These are phyloP conservation scores for Margaritispora aquatica DNA, from an alignment of 495 filamentous ascomycete species.

Conservation along the genomic window DNA sequence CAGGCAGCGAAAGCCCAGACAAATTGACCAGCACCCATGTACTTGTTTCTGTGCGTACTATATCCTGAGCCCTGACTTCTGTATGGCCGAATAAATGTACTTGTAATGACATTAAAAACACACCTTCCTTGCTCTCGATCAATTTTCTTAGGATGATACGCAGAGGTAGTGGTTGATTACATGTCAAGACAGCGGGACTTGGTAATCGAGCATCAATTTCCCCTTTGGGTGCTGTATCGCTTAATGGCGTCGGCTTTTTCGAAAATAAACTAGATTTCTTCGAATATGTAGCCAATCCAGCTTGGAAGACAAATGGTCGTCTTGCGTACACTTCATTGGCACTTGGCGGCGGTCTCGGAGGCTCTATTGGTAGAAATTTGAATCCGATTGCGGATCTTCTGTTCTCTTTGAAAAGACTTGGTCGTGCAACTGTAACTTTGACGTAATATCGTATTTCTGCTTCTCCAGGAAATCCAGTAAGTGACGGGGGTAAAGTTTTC, in stretches of 20 bases:
- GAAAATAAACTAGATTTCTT: conserved; percentile 38
- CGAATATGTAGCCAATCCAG: conserved; percentile 18
- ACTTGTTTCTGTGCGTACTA: conserved; percentile 55
- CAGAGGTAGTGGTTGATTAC: conserved; percentile 77
- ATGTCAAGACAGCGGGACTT: conserved; percentile 82
- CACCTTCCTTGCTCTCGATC: conserved; percentile 51
- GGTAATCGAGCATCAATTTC: conserved; percentile 78
- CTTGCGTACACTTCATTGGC: conserved; percentile 79
- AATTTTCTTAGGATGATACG: conserved; percentile 71
- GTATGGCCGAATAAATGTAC: conserved; percentile 78
- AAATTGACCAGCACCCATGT: conserved; percentile 65
- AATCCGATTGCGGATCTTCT: conserved; percentile 55
- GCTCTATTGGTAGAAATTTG: conserved; percentile 90
- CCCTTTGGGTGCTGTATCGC: conserved; percentile 32
- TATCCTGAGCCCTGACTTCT: conserved; percentile 65
- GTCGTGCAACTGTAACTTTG: conserved; percentile 82
- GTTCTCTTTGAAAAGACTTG: conserved; percentile 81
- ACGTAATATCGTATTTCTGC: conserved; percentile 91
- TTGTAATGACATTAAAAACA: conserved; percentile 74
- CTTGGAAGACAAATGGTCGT: conserved; percentile 68
- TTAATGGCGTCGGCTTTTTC: conserved; percentile 9
- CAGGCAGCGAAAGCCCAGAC: conserved; percentile 56
- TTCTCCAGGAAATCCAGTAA: conserved; percentile 71
- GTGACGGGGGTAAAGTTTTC: conserved; percentile 79
- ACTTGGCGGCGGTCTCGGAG: conserved; percentile 59